Conservation (phyloP, 257 asterid species). For the Solanum chilense region DNA sequence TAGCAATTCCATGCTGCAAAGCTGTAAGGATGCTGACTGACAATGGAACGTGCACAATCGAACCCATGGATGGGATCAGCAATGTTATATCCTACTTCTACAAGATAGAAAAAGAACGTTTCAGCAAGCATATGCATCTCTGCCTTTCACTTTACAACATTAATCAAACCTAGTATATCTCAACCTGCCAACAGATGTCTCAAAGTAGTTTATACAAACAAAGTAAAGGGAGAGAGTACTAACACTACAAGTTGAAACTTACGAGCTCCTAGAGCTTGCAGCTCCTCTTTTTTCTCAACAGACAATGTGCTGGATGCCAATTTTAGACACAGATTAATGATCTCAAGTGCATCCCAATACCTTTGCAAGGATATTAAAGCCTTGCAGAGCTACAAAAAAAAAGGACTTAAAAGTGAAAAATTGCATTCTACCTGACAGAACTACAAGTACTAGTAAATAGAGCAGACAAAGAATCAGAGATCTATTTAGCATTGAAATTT, state of each 20-base stretch:
- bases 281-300: slow-evolving; percentile 45
- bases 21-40: slow-evolving; percentile 60
- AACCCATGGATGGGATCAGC: slow-evolving; percentile 67
- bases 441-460: background rate
- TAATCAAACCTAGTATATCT: background rate
- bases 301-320: slow-evolving; percentile 42
- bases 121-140: background rate
- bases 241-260: slow-evolving; percentile 15
- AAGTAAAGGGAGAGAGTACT: background rate
- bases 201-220: background rate
- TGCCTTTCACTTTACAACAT: background rate
- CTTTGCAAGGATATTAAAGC: slow-evolving; percentile 48
- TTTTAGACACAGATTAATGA: slow-evolving; percentile 59
- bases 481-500: background rate
- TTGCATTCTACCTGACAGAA: background rate
- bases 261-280: slow-evolving; percentile 78
- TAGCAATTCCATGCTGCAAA: slow-evolving; percentile 85
- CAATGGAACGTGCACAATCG: slow-evolving; percentile 55
- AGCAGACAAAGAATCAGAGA: background rate
- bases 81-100: slow-evolving; percentile 50
- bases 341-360: slow-evolving; percentile 68
- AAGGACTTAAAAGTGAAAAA: background rate
- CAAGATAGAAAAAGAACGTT: background rate
- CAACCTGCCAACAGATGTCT: background rate
- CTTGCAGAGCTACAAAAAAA: slow-evolving; percentile 51